A percentile compares a stretch with the other conserved stretches of the same genome.
Evolutionary conservation across 192 early-diverging fungal genomes (phyloP).

Genomic region (Phycomyces nitens): DNA sequence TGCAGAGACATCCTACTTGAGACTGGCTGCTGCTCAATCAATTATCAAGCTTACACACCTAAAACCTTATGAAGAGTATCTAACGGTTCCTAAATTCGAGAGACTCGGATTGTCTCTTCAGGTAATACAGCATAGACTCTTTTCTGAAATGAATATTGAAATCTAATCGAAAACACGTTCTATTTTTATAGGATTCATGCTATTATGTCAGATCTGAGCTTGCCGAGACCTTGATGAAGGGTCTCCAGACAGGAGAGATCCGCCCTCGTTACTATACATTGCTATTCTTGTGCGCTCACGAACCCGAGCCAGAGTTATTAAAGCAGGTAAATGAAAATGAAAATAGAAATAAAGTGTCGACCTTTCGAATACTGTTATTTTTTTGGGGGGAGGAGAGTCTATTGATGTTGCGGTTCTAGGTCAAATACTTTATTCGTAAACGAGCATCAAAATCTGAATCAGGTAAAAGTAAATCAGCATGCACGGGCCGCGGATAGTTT

Average conservation of each 20-base stretch:
- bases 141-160: background rate
- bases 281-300: conserved; percentile 80
- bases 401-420: background rate
- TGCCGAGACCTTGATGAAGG: conserved; percentile 66
- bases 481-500: background rate
- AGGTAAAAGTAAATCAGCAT: background rate
- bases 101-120: conserved; percentile 63
- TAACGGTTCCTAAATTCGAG: conserved; percentile 53
- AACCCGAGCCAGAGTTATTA: conserved; percentile 73
- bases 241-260: conserved; percentile 56
- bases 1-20: conserved; percentile 58
- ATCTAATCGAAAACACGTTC: background rate
- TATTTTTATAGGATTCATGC: conserved; percentile 60
- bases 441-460: background rate
- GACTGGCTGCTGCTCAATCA: conserved; percentile 60
- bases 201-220: conserved; percentile 77
- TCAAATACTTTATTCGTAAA: conserved; percentile 14
- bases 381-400: background rate
- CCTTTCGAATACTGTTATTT: no score
- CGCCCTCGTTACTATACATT: conserved; percentile 67
- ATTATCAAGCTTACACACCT: conserved; percentile 60
- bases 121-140: conserved; percentile 15
- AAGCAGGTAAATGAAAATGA: conserved; percentile 26
- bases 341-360: background rate
- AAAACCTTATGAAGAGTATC: conserved; percentile 45